These are phyloP conservation scores for Pholiota adiposa DNA, from an alignment of 1,284 basidiomycete species.

Conservation along the genomic window DNA sequence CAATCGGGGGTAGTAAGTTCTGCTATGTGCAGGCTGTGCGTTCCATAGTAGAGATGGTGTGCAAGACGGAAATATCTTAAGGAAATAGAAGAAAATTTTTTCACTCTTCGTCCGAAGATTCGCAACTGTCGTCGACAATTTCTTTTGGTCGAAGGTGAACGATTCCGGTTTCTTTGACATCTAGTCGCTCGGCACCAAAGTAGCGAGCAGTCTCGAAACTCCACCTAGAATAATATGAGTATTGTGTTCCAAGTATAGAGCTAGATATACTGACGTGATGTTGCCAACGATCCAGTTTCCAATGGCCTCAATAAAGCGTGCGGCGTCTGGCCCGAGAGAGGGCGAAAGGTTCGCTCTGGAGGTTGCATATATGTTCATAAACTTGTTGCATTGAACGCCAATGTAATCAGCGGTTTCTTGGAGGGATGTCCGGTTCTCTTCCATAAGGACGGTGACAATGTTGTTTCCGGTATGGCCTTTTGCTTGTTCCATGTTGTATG, in stretches of 20 bases:
- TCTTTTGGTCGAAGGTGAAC: slow-evolving; percentile 44
- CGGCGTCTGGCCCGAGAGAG: slow-evolving; percentile 55
- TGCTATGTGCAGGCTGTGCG: slow-evolving; percentile 17
- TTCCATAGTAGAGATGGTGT: slow-evolving; percentile 10
- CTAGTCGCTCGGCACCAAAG: slow-evolving; percentile 51
- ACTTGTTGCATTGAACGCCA: slow-evolving; percentile 52
- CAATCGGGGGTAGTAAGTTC: slow-evolving; percentile 1
- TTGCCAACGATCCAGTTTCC: slow-evolving; percentile 57
- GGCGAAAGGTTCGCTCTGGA: slow-evolving; percentile 46
- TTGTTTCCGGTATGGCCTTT: slow-evolving; percentile 71
- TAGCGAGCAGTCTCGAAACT: slow-evolving; percentile 64
- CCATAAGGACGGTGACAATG: slow-evolving; percentile 69
- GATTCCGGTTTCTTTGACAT: slow-evolving; percentile 50
- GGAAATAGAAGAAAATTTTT: slow-evolving; percentile 16
- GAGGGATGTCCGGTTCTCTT: slow-evolving; percentile 50
- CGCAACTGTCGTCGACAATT: slow-evolving; percentile 34
- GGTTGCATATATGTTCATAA: slow-evolving; percentile 53
- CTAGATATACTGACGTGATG: slow-evolving; percentile 40
- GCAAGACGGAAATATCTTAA: slow-evolving; percentile 1
- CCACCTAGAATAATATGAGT: slow-evolving; percentile 42
- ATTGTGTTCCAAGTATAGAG: slow-evolving; percentile 8
- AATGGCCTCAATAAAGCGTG: slow-evolving; percentile 48
- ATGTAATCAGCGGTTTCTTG: slow-evolving; percentile 66
- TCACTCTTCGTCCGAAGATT: slow-evolving; percentile 42
- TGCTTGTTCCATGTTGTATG: slow-evolving; percentile 74